Percentiles rank a stretch among this genome's conserved stretches.
Conservation (phyloP, 495 filamentous ascomycete species). For the Tuber aestivum region DNA sequence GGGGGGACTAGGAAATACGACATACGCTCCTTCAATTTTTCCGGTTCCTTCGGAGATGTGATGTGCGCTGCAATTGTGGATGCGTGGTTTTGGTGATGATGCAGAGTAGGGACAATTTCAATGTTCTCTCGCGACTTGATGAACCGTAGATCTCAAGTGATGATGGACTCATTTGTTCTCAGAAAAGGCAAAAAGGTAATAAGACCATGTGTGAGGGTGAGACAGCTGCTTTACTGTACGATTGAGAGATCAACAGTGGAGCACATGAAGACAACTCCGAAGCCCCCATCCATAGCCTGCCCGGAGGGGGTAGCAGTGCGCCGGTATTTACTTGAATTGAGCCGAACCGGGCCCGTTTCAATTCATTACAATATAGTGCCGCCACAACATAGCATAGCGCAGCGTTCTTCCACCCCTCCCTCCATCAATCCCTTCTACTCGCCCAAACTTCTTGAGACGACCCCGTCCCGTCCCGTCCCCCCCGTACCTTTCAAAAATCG, state of each 20-base stretch:
- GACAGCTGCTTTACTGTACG: not conserved
- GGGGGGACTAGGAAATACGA: not conserved
- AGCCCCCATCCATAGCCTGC: not conserved
- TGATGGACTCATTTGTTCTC: not conserved
- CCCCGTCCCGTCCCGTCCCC: not conserved
- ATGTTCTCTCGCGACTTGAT: not conserved
- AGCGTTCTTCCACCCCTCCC: not conserved
- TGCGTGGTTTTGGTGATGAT: not conserved
- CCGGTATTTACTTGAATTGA: not conserved
- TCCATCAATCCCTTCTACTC: no score
- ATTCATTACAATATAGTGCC: not conserved
- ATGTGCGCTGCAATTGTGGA: not conserved
- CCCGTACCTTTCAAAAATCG: conserved; percentile 62
- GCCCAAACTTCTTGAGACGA: not conserved
- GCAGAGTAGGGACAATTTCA: not conserved
- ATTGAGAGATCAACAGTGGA: not conserved
- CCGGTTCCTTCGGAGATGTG: not conserved
- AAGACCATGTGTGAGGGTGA: not conserved
- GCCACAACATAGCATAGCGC: not conserved
- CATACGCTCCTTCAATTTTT: not conserved
- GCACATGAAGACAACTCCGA: not conserved
- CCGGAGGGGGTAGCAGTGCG: not conserved
- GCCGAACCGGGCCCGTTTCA: not conserved
- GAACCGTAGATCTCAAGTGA: not conserved
- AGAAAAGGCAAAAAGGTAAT: not conserved